Percentiles rank a stretch among this genome's conserved stretches.
These are phyloP conservation scores for Dispira parvispora DNA, from an alignment of 192 early-diverging fungal genomes.

Conservation along the genomic window DNA sequence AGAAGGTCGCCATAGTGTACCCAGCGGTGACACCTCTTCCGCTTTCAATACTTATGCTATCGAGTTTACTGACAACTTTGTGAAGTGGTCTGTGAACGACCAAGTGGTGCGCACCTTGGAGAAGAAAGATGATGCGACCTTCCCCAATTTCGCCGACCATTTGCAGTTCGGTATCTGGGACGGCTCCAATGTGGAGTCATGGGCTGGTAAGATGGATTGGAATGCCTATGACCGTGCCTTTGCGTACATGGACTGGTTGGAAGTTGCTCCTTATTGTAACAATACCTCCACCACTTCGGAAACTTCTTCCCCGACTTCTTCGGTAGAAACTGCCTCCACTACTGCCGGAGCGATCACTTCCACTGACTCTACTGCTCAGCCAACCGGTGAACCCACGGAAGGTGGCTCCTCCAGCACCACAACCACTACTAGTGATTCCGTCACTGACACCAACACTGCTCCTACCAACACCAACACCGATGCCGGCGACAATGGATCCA, in stretches of 20 bases:
- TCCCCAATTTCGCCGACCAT: conserved; percentile 13
- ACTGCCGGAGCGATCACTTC: background rate
- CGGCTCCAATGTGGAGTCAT: conserved; percentile 21
- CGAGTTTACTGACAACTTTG: conserved; percentile 30
- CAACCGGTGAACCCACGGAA: background rate
- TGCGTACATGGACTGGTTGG: conserved; percentile 11
- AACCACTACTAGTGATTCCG: background rate
- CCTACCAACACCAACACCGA: background rate
- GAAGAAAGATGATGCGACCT: background rate
- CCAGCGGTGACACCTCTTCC: conserved; percentile 18
- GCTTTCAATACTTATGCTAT: conserved; percentile 40
- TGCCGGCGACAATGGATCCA: background rate
- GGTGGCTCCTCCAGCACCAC: background rate
- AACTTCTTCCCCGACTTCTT: background rate
- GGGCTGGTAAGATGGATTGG: conserved; percentile 27
- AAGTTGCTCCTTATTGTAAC: background rate
- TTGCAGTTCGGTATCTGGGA: conserved; percentile 28
- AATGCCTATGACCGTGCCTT: background rate
- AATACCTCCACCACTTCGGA: background rate
- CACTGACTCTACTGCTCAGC: background rate
- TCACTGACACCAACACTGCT: background rate
- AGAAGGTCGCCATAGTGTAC: background rate
- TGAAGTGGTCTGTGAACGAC: conserved; percentile 42
- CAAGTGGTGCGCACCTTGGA: conserved; percentile 25
- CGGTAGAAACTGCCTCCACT: background rate